Evolutionary conservation across 2,329 filamentous ascomycete species (phyloP), one percentile per base, ranked within the genome.

Genomic region (Ophiocordyceps sinensis): DNA sequence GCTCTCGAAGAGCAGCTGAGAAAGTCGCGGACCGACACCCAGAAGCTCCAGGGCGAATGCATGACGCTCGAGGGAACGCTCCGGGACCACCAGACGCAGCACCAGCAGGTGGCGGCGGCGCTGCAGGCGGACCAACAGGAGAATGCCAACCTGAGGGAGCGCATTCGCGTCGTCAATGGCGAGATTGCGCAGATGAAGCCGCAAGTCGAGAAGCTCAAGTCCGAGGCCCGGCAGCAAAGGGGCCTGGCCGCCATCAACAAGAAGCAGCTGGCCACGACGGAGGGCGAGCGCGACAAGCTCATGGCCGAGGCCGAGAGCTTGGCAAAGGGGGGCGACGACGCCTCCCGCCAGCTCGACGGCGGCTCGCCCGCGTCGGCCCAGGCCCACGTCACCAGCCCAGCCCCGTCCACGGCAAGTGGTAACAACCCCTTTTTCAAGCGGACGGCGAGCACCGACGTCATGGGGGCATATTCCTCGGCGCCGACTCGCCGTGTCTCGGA

Each of bases 171-270:
- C 40, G 73, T 86, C 35, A 98, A 94, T 54, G 71, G 76, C 12
- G 86, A 94, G 60, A 80, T 94, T 51, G 72, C 77, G 15, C 81
- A 87, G 60, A 66, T 96, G 34, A 93, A 87, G 60, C 87, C 88
- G 28, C 81, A 89, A 49, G 77, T 98, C 40, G 91, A 98, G 59
- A 96, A 95, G 67, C 72, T 94, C 52, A 87, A 84, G 58, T 85
- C 82, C 12, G 87, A 95, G 51, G 87, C 87, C 23, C 79, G 91
- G 35, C 91, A 96, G 60, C 88, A 96, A 56, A 96, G 94, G 65
- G 91, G 91, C 15, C 71, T 96, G 49, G 89, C 94, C 28, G 88
- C 91, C 36, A 98, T 98, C 65, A 95, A 95, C 66, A 96, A 93
- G 71, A 98, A 98, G 66, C 91, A 98, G 63, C 68, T 96, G 45